Evolutionary conservation across 768 basidiomycete genomes (phyloP).

Genomic region (Leccinum variicolor): DNA sequence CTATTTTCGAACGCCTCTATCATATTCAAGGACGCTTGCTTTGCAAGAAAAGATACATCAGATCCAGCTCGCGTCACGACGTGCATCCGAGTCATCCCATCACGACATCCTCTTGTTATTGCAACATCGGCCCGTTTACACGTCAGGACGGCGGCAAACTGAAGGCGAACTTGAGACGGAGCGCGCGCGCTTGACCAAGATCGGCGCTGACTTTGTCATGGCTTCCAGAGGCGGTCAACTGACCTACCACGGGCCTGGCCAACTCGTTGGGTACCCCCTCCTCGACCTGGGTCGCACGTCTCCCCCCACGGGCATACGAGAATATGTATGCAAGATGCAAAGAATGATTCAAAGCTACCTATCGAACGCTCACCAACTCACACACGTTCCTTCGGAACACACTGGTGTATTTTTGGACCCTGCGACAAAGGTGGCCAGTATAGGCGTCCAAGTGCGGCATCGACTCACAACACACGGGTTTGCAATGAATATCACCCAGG

Average conservation of each 20-base stretch:
- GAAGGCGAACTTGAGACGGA: slow-evolving; percentile 58
- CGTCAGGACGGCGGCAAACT: slow-evolving; percentile 85
- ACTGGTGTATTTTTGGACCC: slow-evolving; percentile 87
- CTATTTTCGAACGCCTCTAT: slow-evolving; percentile 72
- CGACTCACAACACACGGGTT: slow-evolving; percentile 95
- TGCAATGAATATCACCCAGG: slow-evolving; percentile 81
- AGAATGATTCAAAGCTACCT: slow-evolving; percentile 64
- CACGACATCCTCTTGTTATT: slow-evolving; percentile 72
- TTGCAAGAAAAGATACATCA: slow-evolving; percentile 72
- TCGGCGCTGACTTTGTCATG: slow-evolving; percentile 86
- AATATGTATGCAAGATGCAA: slow-evolving; percentile 86
- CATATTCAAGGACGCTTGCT: slow-evolving; percentile 64
- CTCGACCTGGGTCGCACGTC: slow-evolving; percentile 81
- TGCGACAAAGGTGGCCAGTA: slow-evolving; percentile 87
- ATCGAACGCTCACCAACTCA: slow-evolving; percentile 54
- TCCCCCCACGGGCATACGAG: slow-evolving; percentile 67
- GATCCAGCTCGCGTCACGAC: slow-evolving; percentile 56
- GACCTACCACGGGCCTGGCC: slow-evolving; percentile 97
- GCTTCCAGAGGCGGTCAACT: slow-evolving; percentile 88
- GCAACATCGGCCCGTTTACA: slow-evolving; percentile 93
- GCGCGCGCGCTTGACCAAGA: slow-evolving; percentile 55
- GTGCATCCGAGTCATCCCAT: slow-evolving; percentile 37
- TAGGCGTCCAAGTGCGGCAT: slow-evolving; percentile 95
- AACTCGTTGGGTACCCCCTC: slow-evolving; percentile 93
- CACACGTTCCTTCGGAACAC: slow-evolving; percentile 62